These are phyloP conservation scores for Chiua virens DNA, from an alignment of 768 basidiomycete genomes.

Conservation along the genomic window DNA sequence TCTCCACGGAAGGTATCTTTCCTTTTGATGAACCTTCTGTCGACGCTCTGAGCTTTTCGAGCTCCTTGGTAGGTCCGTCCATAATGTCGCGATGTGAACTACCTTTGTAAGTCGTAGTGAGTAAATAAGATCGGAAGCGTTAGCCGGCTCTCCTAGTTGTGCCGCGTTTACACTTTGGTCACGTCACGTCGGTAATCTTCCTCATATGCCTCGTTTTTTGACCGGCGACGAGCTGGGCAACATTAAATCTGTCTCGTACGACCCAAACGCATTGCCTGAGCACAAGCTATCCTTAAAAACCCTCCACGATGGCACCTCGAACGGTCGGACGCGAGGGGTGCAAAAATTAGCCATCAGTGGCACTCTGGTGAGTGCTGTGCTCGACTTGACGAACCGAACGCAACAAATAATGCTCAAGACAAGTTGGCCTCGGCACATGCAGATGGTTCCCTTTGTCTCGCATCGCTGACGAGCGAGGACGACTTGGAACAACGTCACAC, in stretches of 20 bases:
- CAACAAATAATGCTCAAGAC: slow-evolving; percentile 36
- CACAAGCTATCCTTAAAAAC: slow-evolving; percentile 36
- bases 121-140: not conserved
- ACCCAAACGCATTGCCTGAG: slow-evolving; percentile 29
- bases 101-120: not conserved
- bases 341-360: slow-evolving; percentile 38
- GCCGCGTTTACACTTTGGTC: slow-evolving; percentile 10
- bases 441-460: slow-evolving; percentile 53
- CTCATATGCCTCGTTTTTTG: slow-evolving; percentile 63
- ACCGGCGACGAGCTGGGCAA: slow-evolving; percentile 79
- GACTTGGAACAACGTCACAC: slow-evolving; percentile 38
- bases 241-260: slow-evolving; percentile 60
- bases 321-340: slow-evolving; percentile 37
- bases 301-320: slow-evolving; percentile 31
- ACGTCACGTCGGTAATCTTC: slow-evolving; percentile 18
- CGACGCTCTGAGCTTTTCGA: slow-evolving; percentile 71
- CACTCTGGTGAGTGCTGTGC: slow-evolving; percentile 39
- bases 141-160: not conserved
- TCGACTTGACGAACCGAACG: slow-evolving; percentile 9
- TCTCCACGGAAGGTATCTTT: slow-evolving; percentile 52
- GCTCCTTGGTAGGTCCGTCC: slow-evolving; percentile 77
- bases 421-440: slow-evolving; percentile 69
- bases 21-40: slow-evolving; percentile 48
- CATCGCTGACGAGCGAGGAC: slow-evolving; percentile 43
- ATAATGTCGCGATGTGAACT: slow-evolving; percentile 36